phyloP scores from a whole-genome alignment of 768 basidiomycete species.

The Cubamyces lactineus region DNA sequence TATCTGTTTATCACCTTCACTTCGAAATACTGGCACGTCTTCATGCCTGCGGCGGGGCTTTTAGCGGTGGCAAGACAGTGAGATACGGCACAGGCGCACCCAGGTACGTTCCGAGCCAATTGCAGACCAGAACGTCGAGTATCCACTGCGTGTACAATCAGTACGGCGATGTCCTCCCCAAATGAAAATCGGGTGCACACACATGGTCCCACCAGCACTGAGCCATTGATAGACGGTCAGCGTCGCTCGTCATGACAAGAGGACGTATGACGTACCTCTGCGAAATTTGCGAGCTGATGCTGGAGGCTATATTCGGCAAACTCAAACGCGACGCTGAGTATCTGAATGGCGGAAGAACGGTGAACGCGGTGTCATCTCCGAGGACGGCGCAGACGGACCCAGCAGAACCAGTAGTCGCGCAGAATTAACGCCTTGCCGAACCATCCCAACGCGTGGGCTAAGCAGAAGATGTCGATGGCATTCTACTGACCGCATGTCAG shows the following conservation, averaged over 20 bases:
- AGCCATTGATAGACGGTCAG: slow-evolving; percentile 16
- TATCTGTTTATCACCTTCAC: slow-evolving; percentile 61
- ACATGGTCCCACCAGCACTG: slow-evolving; percentile 96
- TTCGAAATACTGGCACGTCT: slow-evolving; percentile 84
- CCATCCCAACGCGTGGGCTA: slow-evolving; percentile 87
- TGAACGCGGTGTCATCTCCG: not conserved
- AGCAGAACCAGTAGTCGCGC: slow-evolving; percentile 93
- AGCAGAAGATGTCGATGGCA: slow-evolving; percentile 84
- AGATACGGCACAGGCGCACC: slow-evolving; percentile 44
- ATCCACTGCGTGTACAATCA: slow-evolving; percentile 63
- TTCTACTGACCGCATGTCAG: slow-evolving; percentile 46
- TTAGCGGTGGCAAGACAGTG: slow-evolving; percentile 19
- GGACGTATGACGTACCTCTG: slow-evolving; percentile 59
- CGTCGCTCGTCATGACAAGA: slow-evolving; percentile 6
- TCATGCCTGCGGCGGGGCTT: slow-evolving; percentile 62
- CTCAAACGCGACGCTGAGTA: slow-evolving; percentile 85
- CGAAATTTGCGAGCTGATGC: slow-evolving; percentile 88
- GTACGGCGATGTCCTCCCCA: slow-evolving; percentile 11
- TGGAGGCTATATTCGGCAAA: slow-evolving; percentile 87
- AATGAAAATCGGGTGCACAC: slow-evolving; percentile 33
- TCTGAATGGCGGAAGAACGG: slow-evolving; percentile 46
- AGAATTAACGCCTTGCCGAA: slow-evolving; percentile 90
- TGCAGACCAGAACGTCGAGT: slow-evolving; percentile 83
- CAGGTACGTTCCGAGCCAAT: slow-evolving; percentile 85
- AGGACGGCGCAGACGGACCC: slow-evolving; percentile 52